A percentile compares a stretch with the other conserved stretches of the same genome.
Conservation (phyloP, 1,284 basidiomycete genomes). For the Farysia itapuensis region DNA sequence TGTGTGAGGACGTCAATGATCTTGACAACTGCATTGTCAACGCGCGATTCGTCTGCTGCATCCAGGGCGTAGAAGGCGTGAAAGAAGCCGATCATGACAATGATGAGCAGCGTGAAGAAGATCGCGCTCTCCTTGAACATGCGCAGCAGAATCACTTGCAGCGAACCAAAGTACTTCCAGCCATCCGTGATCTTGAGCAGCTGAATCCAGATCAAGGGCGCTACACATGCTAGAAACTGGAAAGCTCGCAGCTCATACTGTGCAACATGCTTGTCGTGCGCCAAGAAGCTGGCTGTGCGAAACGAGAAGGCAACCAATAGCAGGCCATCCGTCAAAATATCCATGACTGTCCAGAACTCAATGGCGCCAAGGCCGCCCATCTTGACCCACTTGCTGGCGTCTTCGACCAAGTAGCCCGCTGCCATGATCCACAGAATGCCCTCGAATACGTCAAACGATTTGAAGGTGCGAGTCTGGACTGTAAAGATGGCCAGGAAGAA, state of each 20-base stretch:
- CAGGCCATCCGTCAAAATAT: constrained; percentile 40
- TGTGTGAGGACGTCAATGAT: constrained; percentile 77
- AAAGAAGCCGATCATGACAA: constrained; percentile 79
- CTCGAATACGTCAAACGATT: constrained; percentile 37
- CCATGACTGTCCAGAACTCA: constrained; percentile 49
- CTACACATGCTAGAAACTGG: constrained; percentile 47
- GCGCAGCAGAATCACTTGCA: constrained; percentile 61
- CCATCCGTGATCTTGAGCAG: constrained; percentile 44
- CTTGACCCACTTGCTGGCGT: constrained; percentile 45
- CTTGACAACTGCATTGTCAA: constrained; percentile 64
- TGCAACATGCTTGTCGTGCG: constrained; percentile 16
- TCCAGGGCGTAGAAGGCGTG: constrained; percentile 87
- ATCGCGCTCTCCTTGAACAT: constrained; percentile 85
- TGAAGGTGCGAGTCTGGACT: constrained; percentile 36
- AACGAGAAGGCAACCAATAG: constrained; percentile 37
- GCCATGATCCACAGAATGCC: constrained; percentile 43
- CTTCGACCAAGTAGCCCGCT: constrained; percentile 47
- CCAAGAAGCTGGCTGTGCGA: constrained; percentile 38
- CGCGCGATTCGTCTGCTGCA: constrained; percentile 76
- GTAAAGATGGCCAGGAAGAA: constrained; percentile 48
- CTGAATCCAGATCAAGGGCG: constrained; percentile 52
- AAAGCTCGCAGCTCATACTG: constrained; percentile 44
- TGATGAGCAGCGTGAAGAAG: constrained; percentile 67
- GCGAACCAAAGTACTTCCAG: constrained; percentile 64
- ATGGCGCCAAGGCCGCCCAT: constrained; percentile 45